Percentiles rank a stretch among this genome's conserved stretches.
Evolutionary conservation across 2,329 filamentous ascomycete genomes (phyloP).

Genomic region (Neodidymelliopsis sp.): DNA sequence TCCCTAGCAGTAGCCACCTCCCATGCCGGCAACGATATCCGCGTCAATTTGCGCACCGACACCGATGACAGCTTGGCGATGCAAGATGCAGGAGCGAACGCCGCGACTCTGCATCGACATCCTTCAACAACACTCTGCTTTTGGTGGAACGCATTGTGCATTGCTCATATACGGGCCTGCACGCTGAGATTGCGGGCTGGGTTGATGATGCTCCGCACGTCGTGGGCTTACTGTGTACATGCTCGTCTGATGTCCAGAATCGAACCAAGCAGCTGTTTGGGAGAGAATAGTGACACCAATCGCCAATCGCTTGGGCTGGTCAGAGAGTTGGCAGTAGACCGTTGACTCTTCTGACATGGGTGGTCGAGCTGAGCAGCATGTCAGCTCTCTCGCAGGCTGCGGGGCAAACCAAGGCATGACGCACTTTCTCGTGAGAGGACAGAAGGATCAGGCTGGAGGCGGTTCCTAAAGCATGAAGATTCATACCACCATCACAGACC

Average conservation of each 20-base stretch:
- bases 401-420: too few relatives aligned
- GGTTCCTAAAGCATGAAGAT: too few relatives aligned
- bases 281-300: background rate
- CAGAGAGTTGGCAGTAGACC: too few relatives aligned
- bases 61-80: constrained; percentile 6
- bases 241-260: background rate
- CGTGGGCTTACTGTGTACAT: background rate
- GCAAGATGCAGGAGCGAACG: background rate
- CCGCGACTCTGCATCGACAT: background rate
- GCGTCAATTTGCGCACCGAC: constrained; percentile 10
- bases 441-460: too few relatives aligned
- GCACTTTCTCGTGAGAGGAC: too few relatives aligned
- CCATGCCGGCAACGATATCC: constrained; percentile 7
- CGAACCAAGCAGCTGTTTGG: background rate
- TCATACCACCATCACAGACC: too few relatives aligned
- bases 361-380: background rate
- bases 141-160: background rate
- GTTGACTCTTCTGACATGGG: background rate
- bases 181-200: background rate
- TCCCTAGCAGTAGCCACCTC: background rate
- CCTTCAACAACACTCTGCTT: background rate
- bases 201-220: background rate
- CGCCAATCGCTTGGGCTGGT: background rate
- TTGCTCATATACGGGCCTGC: background rate
- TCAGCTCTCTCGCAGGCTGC: background rate